Evolutionary conservation across 1,284 basidiomycete species (phyloP).

Genomic region (Vanrija sp.): DNA sequence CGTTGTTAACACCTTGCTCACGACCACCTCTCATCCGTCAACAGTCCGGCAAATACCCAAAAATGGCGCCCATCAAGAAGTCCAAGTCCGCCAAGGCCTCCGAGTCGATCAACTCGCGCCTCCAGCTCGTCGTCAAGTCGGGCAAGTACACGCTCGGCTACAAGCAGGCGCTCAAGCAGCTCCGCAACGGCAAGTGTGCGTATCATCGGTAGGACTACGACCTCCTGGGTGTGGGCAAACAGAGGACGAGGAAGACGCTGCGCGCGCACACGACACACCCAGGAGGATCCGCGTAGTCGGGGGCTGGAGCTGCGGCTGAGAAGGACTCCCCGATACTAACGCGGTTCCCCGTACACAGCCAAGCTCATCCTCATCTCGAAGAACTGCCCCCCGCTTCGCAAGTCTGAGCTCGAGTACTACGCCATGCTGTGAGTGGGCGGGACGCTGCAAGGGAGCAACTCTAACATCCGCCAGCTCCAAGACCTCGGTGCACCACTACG

Average conservation of each 20-base stretch:
- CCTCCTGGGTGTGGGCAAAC: not conserved
- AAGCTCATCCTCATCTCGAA: slow-evolving; percentile 98
- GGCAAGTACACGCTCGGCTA: slow-evolving; percentile 78
- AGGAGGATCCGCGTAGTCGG: slow-evolving; percentile 3
- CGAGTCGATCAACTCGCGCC: slow-evolving; percentile 92
- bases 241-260: not conserved
- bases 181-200: slow-evolving; percentile 97
- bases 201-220: slow-evolving; percentile 23
- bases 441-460: no score
- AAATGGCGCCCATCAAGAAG: slow-evolving; percentile 91
- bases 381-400: slow-evolving; percentile 98
- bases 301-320: slow-evolving; percentile 61
- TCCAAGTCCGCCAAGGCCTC: slow-evolving; percentile 84
- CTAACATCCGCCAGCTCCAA: slow-evolving; percentile 58
- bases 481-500: slow-evolving; percentile 94
- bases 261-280: not conserved
- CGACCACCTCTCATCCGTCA: not conserved
- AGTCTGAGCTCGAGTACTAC: slow-evolving; percentile 99
- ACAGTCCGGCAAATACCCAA: slow-evolving; percentile 12
- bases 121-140: slow-evolving; percentile 98
- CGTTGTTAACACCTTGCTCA: not conserved
- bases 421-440: slow-evolving; percentile 85
- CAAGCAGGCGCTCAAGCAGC: slow-evolving; percentile 97
- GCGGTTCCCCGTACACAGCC: slow-evolving; percentile 55
- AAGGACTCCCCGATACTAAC: slow-evolving; percentile 76